phyloP scores from a whole-genome alignment of 306 rosid genomes.

The Potentilla sterilis region DNA sequence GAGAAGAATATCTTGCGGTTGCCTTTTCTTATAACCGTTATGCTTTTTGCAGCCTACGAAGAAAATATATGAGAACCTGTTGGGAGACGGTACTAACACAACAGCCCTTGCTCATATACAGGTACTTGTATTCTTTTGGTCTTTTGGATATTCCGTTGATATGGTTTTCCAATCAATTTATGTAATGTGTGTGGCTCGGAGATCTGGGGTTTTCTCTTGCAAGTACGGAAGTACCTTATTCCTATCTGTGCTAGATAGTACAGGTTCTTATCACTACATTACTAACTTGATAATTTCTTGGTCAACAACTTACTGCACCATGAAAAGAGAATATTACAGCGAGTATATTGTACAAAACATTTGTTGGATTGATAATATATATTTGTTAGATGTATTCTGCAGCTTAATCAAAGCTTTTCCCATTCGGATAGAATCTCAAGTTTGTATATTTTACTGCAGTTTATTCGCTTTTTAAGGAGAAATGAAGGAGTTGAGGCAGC shows the following conservation, averaged over 20 bases:
- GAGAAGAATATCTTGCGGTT: background rate
- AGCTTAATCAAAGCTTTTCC: background rate
- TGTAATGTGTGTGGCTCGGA: background rate
- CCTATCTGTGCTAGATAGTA: background rate
- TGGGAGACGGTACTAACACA: conserved; percentile 65
- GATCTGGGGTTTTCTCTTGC: background rate
- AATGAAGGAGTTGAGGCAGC: conserved; percentile 98
- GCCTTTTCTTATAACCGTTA: conserved; percentile 12
- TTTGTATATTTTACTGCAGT: conserved; percentile 59
- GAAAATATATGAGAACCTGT: conserved; percentile 79
- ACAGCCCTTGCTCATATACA: conserved; percentile 91
- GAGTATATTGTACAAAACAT: background rate
- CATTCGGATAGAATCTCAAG: conserved; percentile 23
- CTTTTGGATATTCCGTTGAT: background rate
- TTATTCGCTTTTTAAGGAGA: conserved; percentile 86
- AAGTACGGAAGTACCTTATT: background rate
- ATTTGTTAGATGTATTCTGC: background rate
- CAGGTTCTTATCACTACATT: background rate
- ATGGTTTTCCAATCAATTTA: background rate
- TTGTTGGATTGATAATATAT: conserved; percentile 3
- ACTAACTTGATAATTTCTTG: background rate
- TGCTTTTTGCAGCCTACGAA: conserved; percentile 74
- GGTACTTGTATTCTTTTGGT: conserved; percentile 40
- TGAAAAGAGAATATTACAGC: background rate
- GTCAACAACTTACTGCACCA: background rate